These are phyloP conservation scores for Strobilomyces confusus DNA, from an alignment of 768 basidiomycete species.

Conservation along the genomic window DNA sequence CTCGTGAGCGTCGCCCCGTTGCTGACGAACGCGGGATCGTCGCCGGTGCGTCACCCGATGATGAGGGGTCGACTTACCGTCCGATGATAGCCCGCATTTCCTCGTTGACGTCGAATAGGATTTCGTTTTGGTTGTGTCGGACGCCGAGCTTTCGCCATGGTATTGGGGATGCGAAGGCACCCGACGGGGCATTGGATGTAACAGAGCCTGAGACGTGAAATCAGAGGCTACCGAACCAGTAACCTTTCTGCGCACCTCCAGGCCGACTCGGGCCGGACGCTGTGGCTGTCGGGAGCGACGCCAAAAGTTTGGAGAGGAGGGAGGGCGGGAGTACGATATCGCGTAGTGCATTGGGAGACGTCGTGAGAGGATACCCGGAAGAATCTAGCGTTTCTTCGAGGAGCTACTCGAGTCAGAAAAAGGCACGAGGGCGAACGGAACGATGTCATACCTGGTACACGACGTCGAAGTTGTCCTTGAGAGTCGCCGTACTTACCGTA, in stretches of 20 bases:
- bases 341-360: conserved; percentile 81
- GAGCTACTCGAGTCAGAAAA: conserved; percentile 45
- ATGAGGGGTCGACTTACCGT: conserved; percentile 21
- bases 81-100: conserved; percentile 54
- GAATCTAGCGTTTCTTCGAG: conserved; percentile 95
- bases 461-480: conserved; percentile 92
- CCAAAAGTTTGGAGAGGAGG: conserved; percentile 68
- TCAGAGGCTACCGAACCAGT: neutral
- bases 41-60: too few species aligned
- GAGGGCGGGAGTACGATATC: conserved; percentile 94
- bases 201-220: conserved; percentile 16
- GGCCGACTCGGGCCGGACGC: conserved; percentile 26
- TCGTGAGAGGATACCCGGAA: conserved; percentile 89
- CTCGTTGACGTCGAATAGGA: conserved; percentile 89
- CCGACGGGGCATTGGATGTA: conserved; percentile 38
- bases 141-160: conserved; percentile 89
- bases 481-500: conserved; percentile 67
- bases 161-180: conserved; percentile 81
- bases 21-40: too few species aligned
- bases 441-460: conserved; percentile 75
- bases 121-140: conserved; percentile 83
- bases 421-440: neutral
- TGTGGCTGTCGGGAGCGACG: conserved; percentile 28
- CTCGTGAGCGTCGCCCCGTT: too few species aligned
- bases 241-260: conserved; percentile 19